These are phyloP conservation scores for Zygnema circumcarinatum DNA, from an alignment of 139 green algal genomes.

Conservation along the genomic window DNA sequence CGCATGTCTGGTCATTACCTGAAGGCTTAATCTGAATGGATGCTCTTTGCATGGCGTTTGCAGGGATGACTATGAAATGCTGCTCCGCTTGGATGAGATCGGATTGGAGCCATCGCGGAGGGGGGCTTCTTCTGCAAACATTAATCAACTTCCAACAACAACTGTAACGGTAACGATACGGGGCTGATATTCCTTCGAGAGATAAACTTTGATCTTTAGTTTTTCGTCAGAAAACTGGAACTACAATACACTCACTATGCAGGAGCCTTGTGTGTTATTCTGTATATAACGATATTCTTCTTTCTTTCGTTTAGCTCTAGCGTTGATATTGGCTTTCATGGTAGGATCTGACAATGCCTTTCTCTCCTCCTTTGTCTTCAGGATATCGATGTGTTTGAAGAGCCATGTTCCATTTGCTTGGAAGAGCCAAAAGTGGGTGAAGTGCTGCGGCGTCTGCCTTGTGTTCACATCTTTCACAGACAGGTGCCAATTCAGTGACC, in stretches of 20 bases:
- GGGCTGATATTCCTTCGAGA: neutral
- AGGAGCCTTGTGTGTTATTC: neutral
- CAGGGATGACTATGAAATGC: slow-evolving; percentile 30
- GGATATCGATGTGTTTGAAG: neutral
- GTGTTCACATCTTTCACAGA: slow-evolving; percentile 2
- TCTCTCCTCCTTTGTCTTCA: neutral
- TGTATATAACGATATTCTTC: neutral
- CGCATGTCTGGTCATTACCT: too few relatives aligned
- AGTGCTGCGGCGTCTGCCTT: neutral
- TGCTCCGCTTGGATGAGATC: slow-evolving; percentile 16
- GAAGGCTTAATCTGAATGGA: too few relatives aligned
- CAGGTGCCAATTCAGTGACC: neutral
- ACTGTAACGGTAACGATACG: neutral
- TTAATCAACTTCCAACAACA: slow-evolving; percentile 18
- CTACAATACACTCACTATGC: neutral
- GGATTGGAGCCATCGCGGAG: neutral
- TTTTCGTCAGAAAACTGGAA: neutral
- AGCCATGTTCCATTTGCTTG: slow-evolving; percentile 26
- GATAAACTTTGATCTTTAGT: neutral
- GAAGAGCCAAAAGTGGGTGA: neutral
- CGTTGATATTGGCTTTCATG: neutral
- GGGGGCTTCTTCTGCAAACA: neutral
- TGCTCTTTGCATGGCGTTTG: too few relatives aligned
- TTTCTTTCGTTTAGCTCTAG: neutral
- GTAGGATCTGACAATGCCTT: too few relatives aligned